phyloP scores from a whole-genome alignment of 2,329 filamentous ascomycete genomes.

The Penicillium sumatraense region DNA sequence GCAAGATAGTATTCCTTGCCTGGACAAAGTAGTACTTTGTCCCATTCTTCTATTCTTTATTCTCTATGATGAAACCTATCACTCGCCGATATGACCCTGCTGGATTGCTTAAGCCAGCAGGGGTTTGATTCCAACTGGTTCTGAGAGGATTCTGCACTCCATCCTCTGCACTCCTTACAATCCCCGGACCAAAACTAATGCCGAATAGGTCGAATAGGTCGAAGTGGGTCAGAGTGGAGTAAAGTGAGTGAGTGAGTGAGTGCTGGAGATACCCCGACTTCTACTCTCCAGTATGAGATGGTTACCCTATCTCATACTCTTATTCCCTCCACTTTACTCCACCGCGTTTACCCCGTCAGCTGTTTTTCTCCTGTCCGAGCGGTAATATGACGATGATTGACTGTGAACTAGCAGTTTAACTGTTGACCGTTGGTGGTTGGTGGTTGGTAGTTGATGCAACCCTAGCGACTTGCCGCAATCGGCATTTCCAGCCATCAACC shows the following conservation, averaged over 20 bases:
- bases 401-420: background rate
- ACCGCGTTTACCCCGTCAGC: background rate
- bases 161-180: background rate
- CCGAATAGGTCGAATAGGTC: background rate
- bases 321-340: background rate
- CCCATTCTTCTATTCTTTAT: background rate
- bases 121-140: slow-evolving; percentile 11
- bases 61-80: slow-evolving; percentile 18
- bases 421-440: too few relatives aligned
- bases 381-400: background rate
- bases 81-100: slow-evolving; percentile 19
- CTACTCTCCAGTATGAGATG: too few relatives aligned
- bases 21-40: too few relatives aligned
- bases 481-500: background rate
- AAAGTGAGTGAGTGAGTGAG: background rate
- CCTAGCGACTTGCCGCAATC: slow-evolving; percentile 1
- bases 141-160: background rate
- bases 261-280: background rate
- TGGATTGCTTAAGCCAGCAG: slow-evolving; percentile 9
- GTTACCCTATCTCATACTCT: background rate
- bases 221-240: background rate
- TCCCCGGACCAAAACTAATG: background rate
- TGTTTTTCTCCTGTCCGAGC: background rate
- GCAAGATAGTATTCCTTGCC: too few relatives aligned
- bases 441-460: too few relatives aligned